Percentiles rank a stretch among this genome's conserved stretches.
phyloP scores from a whole-genome alignment of 352 stramenopile genomes.

The Pythium plurisporium region DNA sequence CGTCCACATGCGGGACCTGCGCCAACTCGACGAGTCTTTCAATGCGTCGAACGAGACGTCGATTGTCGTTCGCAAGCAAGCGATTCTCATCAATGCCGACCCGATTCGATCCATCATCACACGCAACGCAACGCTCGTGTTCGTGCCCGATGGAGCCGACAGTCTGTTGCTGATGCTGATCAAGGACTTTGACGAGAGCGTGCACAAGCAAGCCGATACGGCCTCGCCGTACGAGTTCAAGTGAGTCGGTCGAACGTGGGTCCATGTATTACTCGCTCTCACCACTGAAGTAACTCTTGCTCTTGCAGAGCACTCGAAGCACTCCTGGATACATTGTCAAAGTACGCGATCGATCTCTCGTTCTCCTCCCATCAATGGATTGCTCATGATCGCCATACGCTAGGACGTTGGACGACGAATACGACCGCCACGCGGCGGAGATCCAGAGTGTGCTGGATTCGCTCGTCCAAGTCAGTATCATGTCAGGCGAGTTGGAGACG shows the following conservation, averaged over 20 bases:
- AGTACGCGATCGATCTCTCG: background rate
- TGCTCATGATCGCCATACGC: background rate
- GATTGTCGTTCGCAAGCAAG: constrained; percentile 40
- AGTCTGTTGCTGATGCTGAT: constrained; percentile 38
- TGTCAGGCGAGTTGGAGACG: constrained; percentile 32
- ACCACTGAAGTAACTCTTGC: background rate
- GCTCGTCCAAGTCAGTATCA: constrained; percentile 22
- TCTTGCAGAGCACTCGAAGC: constrained; percentile 22
- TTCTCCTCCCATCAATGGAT: background rate
- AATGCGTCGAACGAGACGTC: constrained; percentile 29
- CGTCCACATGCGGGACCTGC: constrained; percentile 41
- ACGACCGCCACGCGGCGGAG: constrained; percentile 20
- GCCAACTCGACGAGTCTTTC: constrained; percentile 38
- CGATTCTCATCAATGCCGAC: constrained; percentile 44
- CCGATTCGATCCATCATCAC: constrained; percentile 43
- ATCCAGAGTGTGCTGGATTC: constrained; percentile 23
- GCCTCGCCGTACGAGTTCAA: constrained; percentile 29
- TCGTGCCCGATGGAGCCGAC: constrained; percentile 42
- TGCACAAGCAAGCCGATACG: constrained; percentile 11
- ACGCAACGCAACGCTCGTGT: constrained; percentile 34
- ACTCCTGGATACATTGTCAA: constrained; percentile 22
- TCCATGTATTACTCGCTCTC: background rate
- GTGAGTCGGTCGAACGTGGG: constrained; percentile 5
- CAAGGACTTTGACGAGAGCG: constrained; percentile 36
- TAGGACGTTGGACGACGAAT: constrained; percentile 24